Base-by-base conservation (phyloP, 345 rosid species). In the Citrus mangshanensis region DNA sequence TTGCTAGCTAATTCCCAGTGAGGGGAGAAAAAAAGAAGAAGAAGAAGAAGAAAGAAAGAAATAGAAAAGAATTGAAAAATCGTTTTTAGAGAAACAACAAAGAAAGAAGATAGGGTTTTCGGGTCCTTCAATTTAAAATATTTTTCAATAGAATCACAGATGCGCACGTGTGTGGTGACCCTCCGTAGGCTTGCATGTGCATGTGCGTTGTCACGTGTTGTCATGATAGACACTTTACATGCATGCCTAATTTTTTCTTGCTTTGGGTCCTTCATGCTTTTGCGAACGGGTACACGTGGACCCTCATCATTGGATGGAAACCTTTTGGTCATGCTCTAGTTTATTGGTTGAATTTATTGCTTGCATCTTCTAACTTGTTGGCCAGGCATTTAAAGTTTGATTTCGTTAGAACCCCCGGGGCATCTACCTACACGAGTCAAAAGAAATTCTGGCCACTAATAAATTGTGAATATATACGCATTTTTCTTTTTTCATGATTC, bases 131-230 rank as follows among this genome's bases (percentile, higher is more conserved):
- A 61, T 16, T 73, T 22, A 9, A 54, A 28, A 16, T 6, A 24
- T 19, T 54, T 59, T 51, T 79, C 4, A 30, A 4, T 30, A 34
- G 42, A 21, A 38, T 68, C 37, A 32, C 69, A 81, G 72, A 78
- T 22, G 66, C 69, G 87, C 81, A 73, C 83, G 83, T 81, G 83
- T 63, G 81, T 76, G 83, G 87, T 84, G 79, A 71, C 77, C 85
- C 79, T 76, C 68, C 22, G 7, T 38, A 7, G 25, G 77, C 77
- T 46, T 64, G 75, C 64, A 77, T n/a, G 18, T 51, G 78, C 82
- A 80, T 70, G 83, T 79, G 79, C 72, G 14, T 30, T 34, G 40
- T 76, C 80, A 82, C 87, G 80, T 85, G 83, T 34, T 61, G 38
- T 25, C 40, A 24, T 77, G 63, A 70, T 70, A 56, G 70, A 27